phyloP scores from a whole-genome alignment of 768 basidiomycete genomes.

The Leccinum olivaceopallidum region DNA sequence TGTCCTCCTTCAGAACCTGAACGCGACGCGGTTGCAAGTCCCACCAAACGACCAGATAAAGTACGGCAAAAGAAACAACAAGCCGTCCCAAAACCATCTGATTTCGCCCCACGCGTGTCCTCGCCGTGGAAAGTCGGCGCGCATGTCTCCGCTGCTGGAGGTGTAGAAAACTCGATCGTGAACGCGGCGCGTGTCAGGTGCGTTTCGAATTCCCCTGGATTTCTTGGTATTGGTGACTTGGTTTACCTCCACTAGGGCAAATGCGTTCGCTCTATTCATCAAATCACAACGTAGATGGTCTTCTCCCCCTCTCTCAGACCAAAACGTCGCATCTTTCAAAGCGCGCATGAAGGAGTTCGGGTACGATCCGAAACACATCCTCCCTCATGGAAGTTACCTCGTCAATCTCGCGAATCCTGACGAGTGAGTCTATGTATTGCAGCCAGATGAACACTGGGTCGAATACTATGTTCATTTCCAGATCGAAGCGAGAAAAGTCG shows the following conservation, averaged over 20 bases:
- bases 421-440: conserved; percentile 43
- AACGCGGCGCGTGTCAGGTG: conserved; percentile 77
- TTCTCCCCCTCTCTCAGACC: conserved; percentile 54
- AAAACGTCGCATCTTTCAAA: conserved; percentile 60
- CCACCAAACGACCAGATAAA: conserved; percentile 8
- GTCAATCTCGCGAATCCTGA: conserved; percentile 86
- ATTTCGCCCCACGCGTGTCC: conserved; percentile 29
- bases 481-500: conserved; percentile 67
- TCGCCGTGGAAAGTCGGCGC: conserved; percentile 75
- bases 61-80: conserved; percentile 12
- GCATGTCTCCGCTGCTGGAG: conserved; percentile 81
- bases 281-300: conserved; percentile 86
- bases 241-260: conserved; percentile 52
- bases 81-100: conserved; percentile 21
- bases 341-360: conserved; percentile 57
- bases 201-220: neutral
- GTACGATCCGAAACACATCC: conserved; percentile 60
- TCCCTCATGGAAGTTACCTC: conserved; percentile 86
- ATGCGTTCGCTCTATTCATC: conserved; percentile 79
- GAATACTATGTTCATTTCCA: conserved; percentile 22
- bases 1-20: neutral
- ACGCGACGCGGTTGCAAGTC: neutral
- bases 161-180: conserved; percentile 69
- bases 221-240: neutral
- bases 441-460: neutral